Base-by-base conservation (phyloP, 2,329 filamentous ascomycete genomes). In the Ophiostoma angusticollis region DNA sequence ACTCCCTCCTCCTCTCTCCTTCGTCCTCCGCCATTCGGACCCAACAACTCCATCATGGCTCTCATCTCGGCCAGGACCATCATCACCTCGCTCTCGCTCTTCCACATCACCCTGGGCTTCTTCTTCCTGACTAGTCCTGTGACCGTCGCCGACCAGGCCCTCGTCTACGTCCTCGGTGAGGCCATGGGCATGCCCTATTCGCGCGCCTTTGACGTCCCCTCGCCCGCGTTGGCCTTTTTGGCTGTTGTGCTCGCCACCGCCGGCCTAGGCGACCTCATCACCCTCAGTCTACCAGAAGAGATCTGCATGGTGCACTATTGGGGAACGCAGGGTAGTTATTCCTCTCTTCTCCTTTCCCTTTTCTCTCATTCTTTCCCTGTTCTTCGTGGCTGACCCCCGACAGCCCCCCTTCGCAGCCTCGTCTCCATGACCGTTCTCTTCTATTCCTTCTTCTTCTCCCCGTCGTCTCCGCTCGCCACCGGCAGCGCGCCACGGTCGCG, bases 111-210 rank as follows among this genome's bases (percentile, higher is more conserved):
- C 6, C 66, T 91, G 35, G 85, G 79, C 51, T 86, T 80, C 60
- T 84, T 91, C 64, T 80, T 95, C 62, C 68, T 93, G 51, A 80
- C 74, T 30, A 78, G 70, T 42, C 87, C 87, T 6, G 62, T 64
- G 45, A 68, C 72, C 31, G 68, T 95, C 51, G 76, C 82, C 35
- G 80, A 89, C 54, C 84, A 93, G 52, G 77, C 80, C 37, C 58
- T 93, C 17, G 83, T 94, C 34, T 84, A 76, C 49, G 71, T 94
- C 22, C 63, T 94, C 19, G 85, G 85, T 39, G 81, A 93, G 58
- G 76, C 83, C 38, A 83, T 93, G 76, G 75, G 79, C 50, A 72
- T 94, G 56, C 84, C 80, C 3, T 63, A 72, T 30, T 73, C 78
- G 1, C 70, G 76, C 35, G 69, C 73, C 43, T 81, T 93, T 59